Percentiles rank a stretch among this genome's conserved stretches.
Evolutionary conservation across 2,329 filamentous ascomycete species (phyloP).

Genomic region (Leptoxyphium fumago): DNA sequence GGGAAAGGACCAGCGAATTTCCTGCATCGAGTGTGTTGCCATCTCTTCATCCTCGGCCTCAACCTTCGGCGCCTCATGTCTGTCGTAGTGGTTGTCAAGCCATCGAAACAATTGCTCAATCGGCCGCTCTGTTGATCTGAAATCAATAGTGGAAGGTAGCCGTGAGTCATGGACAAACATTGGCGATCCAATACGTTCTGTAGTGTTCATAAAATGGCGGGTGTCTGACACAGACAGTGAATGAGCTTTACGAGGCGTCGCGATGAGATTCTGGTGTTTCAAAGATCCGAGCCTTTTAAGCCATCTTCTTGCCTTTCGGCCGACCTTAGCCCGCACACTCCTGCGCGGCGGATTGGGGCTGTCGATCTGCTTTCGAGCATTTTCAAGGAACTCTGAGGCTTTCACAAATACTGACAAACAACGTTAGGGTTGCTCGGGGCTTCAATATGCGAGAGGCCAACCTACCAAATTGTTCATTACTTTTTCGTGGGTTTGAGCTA

Average conservation of each 20-base stretch:
- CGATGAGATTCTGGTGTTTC: background rate
- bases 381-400: background rate
- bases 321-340: background rate
- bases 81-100: background rate
- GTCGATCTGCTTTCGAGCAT: background rate
- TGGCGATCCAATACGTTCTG: background rate
- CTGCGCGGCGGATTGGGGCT: background rate
- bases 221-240: background rate
- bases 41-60: background rate
- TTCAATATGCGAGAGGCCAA: no score
- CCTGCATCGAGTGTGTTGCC: background rate
- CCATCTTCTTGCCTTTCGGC: background rate
- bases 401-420: no score
- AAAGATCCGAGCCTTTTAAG: background rate
- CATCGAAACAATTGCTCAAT: background rate
- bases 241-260: background rate
- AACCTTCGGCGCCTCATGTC: background rate
- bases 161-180: background rate
- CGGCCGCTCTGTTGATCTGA: background rate
- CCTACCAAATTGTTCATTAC: no score
- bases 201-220: background rate
- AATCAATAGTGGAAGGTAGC: background rate
- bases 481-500: no score
- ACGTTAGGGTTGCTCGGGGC: no score
- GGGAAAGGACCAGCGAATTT: conserved; percentile 1